phyloP scores from a whole-genome alignment of 768 basidiomycete genomes.

The Daedalea quercina region DNA sequence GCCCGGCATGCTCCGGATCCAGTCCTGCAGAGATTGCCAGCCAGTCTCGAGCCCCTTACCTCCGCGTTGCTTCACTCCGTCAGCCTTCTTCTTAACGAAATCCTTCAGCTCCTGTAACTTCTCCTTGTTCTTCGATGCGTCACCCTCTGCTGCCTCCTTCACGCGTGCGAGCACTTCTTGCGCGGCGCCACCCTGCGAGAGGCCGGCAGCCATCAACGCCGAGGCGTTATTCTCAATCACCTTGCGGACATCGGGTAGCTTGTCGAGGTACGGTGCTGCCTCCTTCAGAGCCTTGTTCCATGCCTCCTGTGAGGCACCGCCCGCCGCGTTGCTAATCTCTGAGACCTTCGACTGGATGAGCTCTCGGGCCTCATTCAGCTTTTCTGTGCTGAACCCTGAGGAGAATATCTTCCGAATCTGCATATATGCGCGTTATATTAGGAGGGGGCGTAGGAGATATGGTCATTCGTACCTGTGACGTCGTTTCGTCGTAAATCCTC shows the following conservation, averaged over 20 bases:
- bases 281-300: constrained; percentile 20
- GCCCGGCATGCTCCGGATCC: constrained; percentile 22
- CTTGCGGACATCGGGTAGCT: constrained; percentile 22
- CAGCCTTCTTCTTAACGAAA: constrained; percentile 21
- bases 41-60: constrained; percentile 8
- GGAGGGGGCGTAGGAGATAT: neutral
- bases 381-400: constrained; percentile 22
- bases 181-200: constrained; percentile 7
- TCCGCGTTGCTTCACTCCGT: constrained; percentile 17
- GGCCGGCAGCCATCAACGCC: constrained; percentile 18
- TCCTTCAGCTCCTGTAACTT: constrained; percentile 23
- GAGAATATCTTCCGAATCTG: constrained; percentile 22
- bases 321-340: constrained; percentile 20
- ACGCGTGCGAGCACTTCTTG: constrained; percentile 22
- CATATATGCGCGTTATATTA: neutral
- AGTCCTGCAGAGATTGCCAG: constrained; percentile 21
- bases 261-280: constrained; percentile 21
- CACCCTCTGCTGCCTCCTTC: constrained; percentile 17
- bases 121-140: constrained; percentile 18
- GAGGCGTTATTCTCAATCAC: constrained; percentile 20
- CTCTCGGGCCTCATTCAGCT: constrained; percentile 16
- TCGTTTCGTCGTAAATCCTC: constrained; percentile 24
- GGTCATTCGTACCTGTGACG: constrained; percentile 7
- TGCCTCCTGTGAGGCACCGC: constrained; percentile 18
- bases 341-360: constrained; percentile 21